A percentile compares a stretch with the other conserved stretches of the same genome.
Evolutionary conservation across 192 early-diverging fungal species (phyloP).

Genomic region (Anaeromyces robustus): DNA sequence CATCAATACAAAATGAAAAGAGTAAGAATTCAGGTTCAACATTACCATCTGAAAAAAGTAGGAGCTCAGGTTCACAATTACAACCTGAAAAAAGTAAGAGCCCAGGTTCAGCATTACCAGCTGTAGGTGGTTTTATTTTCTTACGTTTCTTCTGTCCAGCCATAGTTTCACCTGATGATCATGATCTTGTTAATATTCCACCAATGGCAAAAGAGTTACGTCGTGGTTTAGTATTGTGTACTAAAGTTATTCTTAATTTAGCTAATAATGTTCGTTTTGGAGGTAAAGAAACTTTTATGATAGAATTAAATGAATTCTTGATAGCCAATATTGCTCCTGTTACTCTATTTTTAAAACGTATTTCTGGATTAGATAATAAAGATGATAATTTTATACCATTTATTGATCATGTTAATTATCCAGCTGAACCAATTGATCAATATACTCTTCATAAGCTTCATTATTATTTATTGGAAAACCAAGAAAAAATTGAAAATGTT

Average conservation of each 20-base stretch:
- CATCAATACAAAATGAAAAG: too few relatives aligned
- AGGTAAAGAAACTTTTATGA: constrained; percentile 86
- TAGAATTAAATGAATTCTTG: constrained; percentile 76
- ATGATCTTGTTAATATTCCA: constrained; percentile 46
- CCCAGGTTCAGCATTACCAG: constrained; percentile 64
- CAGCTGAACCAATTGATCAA: not conserved
- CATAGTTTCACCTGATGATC: constrained; percentile 79
- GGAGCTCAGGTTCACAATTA: too few relatives aligned
- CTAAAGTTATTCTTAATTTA: constrained; percentile 91
- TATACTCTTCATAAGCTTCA: not conserved
- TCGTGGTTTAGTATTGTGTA: constrained; percentile 74
- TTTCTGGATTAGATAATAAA: constrained; percentile 32
- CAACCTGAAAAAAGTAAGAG: too few relatives aligned
- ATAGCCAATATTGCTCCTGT: constrained; percentile 66
- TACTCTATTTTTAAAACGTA: constrained; percentile 59
- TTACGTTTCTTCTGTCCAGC: constrained; percentile 90
- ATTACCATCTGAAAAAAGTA: constrained; percentile 65
- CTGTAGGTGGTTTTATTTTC: constrained; percentile 91
- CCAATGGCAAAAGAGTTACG: constrained; percentile 54
- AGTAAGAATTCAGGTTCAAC: constrained; percentile 69
- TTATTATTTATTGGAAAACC: not conserved
- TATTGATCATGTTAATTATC: not conserved
- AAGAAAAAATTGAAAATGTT: not conserved
- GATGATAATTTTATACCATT: not conserved
- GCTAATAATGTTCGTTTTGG: constrained; percentile 93